Base-by-base conservation (phyloP, 108 stramenopile genomes). In the Discostella pseudostelligera region DNA sequence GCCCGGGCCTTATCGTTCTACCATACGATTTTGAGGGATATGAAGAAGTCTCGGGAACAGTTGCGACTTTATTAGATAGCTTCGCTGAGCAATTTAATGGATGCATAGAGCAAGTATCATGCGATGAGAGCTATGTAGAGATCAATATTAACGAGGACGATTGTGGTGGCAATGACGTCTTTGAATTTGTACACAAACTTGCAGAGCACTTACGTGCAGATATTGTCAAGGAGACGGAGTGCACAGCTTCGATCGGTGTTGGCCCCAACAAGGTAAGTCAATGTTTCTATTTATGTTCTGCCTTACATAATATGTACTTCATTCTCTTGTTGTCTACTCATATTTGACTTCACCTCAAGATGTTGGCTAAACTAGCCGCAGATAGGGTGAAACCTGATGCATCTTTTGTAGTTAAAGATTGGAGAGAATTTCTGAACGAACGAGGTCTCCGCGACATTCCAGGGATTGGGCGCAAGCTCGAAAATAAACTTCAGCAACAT, bases 51-150 rank as follows among this genome's bases (percentile, higher is more conserved):
- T 91, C 92, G 24, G 72, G 76, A 12, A 70, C 76, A 56, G 87
- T 97, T 20, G 82, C 86, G 47, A 86, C 85, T n/a, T 76, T 91
- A 55, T 76, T 96, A 14, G 67, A 84, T 46, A 67, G 54, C 1
- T 59, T 72, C 29, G 80, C 86, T 17, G 69, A 83, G n/a, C 63
- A 82, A 35, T 78, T 79, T 56, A 67, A 88, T 58, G 89, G 90
- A 28, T 72, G 56, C 20, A 87, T 97, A 2, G 93, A 96, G 72
- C 70, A 85, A 40, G 93, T 96, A 3, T 96, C 95, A 16, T 96
- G 95, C 65, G 96, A 97, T 64, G 96, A 97, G 76, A 76, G 89
- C 22, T 97, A 90, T 42, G 26, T 97, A 12, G 92, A 96, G 62
- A 62, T 95, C 13, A 65, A 65, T 26, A 40, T 81, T 13, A 51